phyloP scores from a whole-genome alignment of 441 rosid genomes.

The Aleurites moluccanus region DNA sequence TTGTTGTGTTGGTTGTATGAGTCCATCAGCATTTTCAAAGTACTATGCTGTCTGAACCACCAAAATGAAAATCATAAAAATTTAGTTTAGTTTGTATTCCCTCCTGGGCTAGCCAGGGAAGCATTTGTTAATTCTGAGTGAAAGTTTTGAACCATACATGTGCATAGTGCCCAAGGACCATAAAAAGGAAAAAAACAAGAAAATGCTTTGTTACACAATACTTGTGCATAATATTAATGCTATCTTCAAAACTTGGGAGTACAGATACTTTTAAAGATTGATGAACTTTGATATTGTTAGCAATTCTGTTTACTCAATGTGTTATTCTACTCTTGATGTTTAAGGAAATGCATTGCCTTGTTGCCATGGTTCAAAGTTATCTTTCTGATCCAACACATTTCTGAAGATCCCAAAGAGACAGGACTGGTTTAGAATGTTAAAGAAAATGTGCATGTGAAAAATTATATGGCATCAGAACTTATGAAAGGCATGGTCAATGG shows the following conservation, averaged over 20 bases:
- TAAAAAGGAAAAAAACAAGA: background rate
- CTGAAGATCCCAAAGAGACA: background rate
- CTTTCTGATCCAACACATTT: background rate
- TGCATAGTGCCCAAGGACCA: background rate
- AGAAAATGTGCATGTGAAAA: slow-evolving; percentile 2
- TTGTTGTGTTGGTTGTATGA: background rate
- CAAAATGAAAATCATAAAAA: background rate
- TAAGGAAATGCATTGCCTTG: background rate
- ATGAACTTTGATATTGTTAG: slow-evolving; percentile 1
- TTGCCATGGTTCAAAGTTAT: background rate
- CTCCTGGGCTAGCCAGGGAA: background rate
- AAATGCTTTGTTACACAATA: slow-evolving; percentile 3
- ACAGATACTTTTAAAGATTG: background rate
- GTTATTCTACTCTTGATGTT: background rate
- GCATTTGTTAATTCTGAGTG: background rate
- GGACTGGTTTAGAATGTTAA: background rate
- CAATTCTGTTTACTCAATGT: background rate
- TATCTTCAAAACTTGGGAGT: background rate
- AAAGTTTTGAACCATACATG: background rate
- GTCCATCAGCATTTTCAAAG: background rate
- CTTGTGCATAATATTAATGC: background rate
- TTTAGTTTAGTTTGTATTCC: background rate
- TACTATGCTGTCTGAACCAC: background rate
- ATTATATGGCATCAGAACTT: background rate
- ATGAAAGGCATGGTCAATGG: background rate